Base-by-base conservation (phyloP, 768 basidiomycete genomes). In the Lentinula sp. region DNA sequence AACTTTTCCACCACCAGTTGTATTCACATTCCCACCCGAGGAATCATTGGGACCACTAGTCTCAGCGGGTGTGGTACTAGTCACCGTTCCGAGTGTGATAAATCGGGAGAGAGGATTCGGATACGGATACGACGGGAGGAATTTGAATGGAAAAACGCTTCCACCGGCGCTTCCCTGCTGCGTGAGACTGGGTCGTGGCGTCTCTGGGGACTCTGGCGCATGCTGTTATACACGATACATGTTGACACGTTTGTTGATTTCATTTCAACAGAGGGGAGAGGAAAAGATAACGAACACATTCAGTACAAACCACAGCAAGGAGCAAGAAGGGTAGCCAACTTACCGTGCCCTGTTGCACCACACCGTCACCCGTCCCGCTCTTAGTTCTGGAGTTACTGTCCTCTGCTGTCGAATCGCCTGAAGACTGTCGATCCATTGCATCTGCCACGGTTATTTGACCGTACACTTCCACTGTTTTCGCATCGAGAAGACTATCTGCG, bases 101-200 rank as follows among this genome's bases (percentile, higher is more conserved):
- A 88, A 85, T 20, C 84, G 79, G 48, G 77, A 74, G 65, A 87
- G 75, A 48, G 83, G 79, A 67, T 81, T 86, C 16, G 79, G 81
- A 70, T 87, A 88, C 39, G 77, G 73, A 69, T 87, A 88, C 43
- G 77, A 73, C 51, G 84, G 82, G 62, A 87, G 69, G 73, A 90
- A 88, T 37, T 83, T 78, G 32, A 87, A 73, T 46, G 90, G 71
- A 3, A 85, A 81, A 41, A 28, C 3, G 28, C 55, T 18, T 36
- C 39, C 28, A 68, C 62, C n/a, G 67, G 64, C 52, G 68, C 54
- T 45, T 68, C 62, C 53, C 69, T 62, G 37, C 64, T 52, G 3
- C 64, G 63, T n/a, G 66, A 61, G 56, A 67, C 66, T 20, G 57
- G 41, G 10, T 61, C 60, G 55, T 43, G 55, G 39, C 33, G 48